A percentile compares a stretch with the other conserved stretches of the same genome.
These are phyloP conservation scores for Cryptosporidium tyzzeri DNA, from an alignment of 169 alveolate genomes.

Conservation along the genomic window DNA sequence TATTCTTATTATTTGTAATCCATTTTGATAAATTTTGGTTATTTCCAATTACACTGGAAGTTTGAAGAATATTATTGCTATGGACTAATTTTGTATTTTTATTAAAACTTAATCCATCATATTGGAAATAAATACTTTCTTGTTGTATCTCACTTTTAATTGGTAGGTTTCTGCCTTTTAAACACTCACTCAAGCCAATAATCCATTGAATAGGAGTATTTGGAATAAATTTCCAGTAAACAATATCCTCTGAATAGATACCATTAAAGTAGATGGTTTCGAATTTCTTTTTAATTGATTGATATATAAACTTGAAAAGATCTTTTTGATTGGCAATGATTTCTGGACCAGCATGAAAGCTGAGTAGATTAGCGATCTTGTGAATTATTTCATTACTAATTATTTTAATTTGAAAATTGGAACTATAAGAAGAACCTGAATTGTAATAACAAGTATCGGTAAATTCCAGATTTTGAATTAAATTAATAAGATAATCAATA, in stretches of 20 bases:
- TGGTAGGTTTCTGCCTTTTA: not conserved
- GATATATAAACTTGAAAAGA: not conserved
- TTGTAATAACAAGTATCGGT: not conserved
- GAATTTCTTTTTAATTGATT: slow-evolving; percentile 13
- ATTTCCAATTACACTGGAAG: slow-evolving; percentile 14
- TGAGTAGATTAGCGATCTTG: slow-evolving; percentile 21
- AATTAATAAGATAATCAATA: slow-evolving; percentile 44
- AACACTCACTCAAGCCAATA: not conserved
- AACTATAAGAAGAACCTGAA: not conserved
- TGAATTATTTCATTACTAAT: slow-evolving; percentile 10
- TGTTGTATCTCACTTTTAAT: not conserved
- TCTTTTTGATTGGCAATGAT: not conserved
- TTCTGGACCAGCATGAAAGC: not conserved
- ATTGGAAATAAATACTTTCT: slow-evolving; percentile 2
- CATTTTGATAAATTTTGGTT: slow-evolving; percentile 31
- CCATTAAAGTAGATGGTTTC: slow-evolving; percentile 7
- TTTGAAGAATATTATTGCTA: not conserved
- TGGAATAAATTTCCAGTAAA: slow-evolving; percentile 50
- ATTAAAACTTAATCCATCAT: slow-evolving; percentile 38
- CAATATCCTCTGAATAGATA: slow-evolving; percentile 9
- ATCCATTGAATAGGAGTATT: slow-evolving; percentile 7
- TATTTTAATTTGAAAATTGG: slow-evolving; percentile 14
- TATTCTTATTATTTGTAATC: slow-evolving; percentile 8
- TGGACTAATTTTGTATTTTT: not conserved
- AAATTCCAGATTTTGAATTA: not conserved